Percentiles rank a stretch among this genome's conserved stretches.
These are phyloP conservation scores for Magnolia officinalis DNA, from an alignment of 164 flowering plant species.

Conservation along the genomic window DNA sequence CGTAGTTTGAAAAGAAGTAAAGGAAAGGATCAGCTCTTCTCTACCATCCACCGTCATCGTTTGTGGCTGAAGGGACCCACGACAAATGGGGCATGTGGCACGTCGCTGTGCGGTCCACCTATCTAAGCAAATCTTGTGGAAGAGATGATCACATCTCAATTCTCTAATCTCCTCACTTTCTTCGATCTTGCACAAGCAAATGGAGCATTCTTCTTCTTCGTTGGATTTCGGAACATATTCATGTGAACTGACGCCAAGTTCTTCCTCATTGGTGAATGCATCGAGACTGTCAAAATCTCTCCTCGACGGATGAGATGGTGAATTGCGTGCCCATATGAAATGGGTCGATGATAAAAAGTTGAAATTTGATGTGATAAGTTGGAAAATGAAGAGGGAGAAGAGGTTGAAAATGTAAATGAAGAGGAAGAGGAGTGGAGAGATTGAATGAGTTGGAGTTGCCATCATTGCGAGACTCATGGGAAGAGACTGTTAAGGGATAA, in stretches of 20 bases:
- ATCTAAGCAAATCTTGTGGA: constrained; percentile 1
- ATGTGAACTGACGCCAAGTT: background rate
- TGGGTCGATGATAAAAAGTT: too few species aligned
- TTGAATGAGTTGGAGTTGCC: background rate
- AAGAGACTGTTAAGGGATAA: background rate
- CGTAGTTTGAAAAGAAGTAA: background rate
- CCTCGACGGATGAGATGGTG: background rate
- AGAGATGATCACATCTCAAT: background rate
- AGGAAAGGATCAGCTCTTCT: background rate
- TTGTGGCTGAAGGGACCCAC: background rate
- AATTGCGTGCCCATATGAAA: background rate
- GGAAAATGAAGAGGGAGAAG: background rate
- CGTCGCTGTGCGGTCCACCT: background rate
- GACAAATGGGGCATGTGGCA: background rate
- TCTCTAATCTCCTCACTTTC: constrained; percentile 1
- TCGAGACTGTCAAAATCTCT: background rate
- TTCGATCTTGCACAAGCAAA: background rate
- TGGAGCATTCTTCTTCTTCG: background rate
- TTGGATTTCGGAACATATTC: background rate
- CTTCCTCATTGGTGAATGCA: background rate
- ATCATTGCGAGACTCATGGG: background rate
- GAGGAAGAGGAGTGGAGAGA: background rate
- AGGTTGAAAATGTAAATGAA: background rate
- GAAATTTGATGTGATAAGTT: background rate
- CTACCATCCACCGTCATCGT: background rate